phyloP scores from a whole-genome alignment of 2,329 filamentous ascomycete genomes.

The Clarireedia paspali region DNA sequence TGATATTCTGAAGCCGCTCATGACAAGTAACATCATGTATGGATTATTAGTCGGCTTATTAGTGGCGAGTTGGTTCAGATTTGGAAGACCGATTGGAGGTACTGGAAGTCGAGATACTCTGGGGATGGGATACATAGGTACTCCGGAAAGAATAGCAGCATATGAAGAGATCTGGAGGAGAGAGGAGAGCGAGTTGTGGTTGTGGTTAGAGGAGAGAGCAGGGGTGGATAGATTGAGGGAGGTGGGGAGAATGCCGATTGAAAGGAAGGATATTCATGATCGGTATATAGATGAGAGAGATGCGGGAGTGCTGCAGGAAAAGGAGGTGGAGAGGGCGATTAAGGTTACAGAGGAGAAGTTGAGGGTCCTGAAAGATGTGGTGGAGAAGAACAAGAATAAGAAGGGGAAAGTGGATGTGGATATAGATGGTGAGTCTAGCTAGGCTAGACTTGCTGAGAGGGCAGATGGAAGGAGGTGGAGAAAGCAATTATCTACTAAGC shows the following conservation, averaged over 20 bases:
- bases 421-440: no score
- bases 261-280: conserved; percentile 19
- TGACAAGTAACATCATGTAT: conserved; percentile 72
- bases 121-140: conserved; percentile 33
- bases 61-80: conserved; percentile 66
- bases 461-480: not conserved
- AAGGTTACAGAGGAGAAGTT: conserved; percentile 79
- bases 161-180: conserved; percentile 75
- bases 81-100: conserved; percentile 36
- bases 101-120: conserved; percentile 32
- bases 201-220: conserved; percentile 28
- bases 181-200: conserved; percentile 31
- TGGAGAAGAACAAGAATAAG: conserved; percentile 35
- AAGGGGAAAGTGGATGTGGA: not conserved
- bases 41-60: conserved; percentile 66
- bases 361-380: conserved; percentile 64
- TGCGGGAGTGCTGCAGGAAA: conserved; percentile 15
- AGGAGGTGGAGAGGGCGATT: conserved; percentile 28
- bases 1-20: conserved; percentile 61
- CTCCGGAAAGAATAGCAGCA: conserved; percentile 63
- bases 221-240: conserved; percentile 68
- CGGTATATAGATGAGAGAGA: conserved; percentile 21
- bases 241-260: conserved; percentile 29
- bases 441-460: not conserved
- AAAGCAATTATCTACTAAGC: not conserved